Percentiles rank a stretch among this genome's conserved stretches.
Evolutionary conservation across 1,284 basidiomycete genomes (phyloP).

Genomic region (Leucoagaricus sp.): DNA sequence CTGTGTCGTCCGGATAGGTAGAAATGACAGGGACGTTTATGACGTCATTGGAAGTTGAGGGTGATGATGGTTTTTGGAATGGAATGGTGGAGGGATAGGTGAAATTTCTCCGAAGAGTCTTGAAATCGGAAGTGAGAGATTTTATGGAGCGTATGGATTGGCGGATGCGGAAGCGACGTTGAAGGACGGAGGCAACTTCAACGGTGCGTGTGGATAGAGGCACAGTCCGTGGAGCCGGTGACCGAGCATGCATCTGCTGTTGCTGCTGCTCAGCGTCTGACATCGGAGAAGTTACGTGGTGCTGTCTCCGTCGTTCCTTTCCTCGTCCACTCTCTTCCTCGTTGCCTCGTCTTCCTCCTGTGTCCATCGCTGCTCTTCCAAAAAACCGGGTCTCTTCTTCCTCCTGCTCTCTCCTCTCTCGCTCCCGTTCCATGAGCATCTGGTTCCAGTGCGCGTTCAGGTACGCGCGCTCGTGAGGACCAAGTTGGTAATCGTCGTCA

Average conservation of each 20-base stretch:
- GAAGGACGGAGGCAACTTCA: slow-evolving; percentile 39
- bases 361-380: too few relatives aligned
- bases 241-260: neutral
- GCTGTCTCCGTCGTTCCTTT: slow-evolving; percentile 18
- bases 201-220: slow-evolving; percentile 30
- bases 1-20: slow-evolving; percentile 14
- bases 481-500: slow-evolving; percentile 23
- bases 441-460: slow-evolving; percentile 26
- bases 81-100: slow-evolving; percentile 37
- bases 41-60: slow-evolving; percentile 21
- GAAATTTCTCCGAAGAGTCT: slow-evolving; percentile 33
- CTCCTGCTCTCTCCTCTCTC: too few relatives aligned
- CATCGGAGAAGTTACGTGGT: neutral
- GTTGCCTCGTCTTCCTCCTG: slow-evolving; percentile 22
- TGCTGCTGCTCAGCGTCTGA: too few relatives aligned
- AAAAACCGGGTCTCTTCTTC: too few relatives aligned
- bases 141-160: slow-evolving; percentile 32
- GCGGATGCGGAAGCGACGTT: slow-evolving; percentile 38
- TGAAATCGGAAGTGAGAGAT: slow-evolving; percentile 32
- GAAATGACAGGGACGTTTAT: slow-evolving; percentile 27
- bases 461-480: slow-evolving; percentile 27
- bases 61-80: slow-evolving; percentile 29
- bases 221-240: slow-evolving; percentile 14
- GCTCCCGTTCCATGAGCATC: slow-evolving; percentile 20
- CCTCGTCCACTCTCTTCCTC: slow-evolving; percentile 18